A percentile compares a stretch with the other conserved stretches of the same genome.
These are phyloP conservation scores for Punctularia strigosozonata DNA, from an alignment of 768 basidiomycete species.

Conservation along the genomic window DNA sequence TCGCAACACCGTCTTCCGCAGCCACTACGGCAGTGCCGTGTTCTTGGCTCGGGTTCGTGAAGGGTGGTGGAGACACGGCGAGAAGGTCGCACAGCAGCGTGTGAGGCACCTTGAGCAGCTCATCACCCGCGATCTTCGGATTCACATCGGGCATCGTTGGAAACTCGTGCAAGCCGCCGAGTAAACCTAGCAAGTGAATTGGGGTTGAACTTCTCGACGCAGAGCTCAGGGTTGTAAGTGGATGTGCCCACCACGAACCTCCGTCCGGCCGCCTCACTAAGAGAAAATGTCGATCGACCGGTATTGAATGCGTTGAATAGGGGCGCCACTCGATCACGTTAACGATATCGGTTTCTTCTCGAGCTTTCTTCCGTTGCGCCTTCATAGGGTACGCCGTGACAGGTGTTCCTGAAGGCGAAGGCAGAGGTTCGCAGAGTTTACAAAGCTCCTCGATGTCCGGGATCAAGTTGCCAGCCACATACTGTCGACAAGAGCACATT, in stretches of 20 bases:
- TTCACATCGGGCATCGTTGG: constrained; percentile 52
- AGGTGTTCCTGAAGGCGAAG: constrained; percentile 14
- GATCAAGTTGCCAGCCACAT: too few species aligned
- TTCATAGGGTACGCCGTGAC: constrained; percentile 88
- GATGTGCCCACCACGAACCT: constrained; percentile 33
- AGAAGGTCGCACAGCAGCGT: constrained; percentile 30
- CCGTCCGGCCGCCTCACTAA: constrained; percentile 74
- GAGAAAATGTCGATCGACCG: constrained; percentile 46
- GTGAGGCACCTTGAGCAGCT: constrained; percentile 20
- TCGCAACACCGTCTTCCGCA: constrained; percentile 1
- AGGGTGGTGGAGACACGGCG: constrained; percentile 13
- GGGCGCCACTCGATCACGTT: constrained; percentile 75
- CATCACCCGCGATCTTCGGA: constrained; percentile 24
- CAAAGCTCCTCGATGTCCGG: constrained; percentile 75
- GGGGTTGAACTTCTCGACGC: constrained; percentile 2
- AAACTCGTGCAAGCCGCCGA: constrained; percentile 87
- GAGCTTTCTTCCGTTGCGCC: constrained; percentile 65
- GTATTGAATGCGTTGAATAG: too few species aligned
- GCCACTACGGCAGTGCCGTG: background rate
- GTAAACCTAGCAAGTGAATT: constrained; percentile 45
- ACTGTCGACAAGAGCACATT: too few species aligned
- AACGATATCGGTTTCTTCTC: constrained; percentile 78
- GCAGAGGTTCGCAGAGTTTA: constrained; percentile 50
- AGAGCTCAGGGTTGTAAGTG: background rate
- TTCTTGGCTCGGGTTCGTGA: background rate